Percentiles rank a stretch among this genome's conserved stretches.
phyloP scores from a whole-genome alignment of 192 early-diverging fungal genomes.

The Coemansia sp. region DNA sequence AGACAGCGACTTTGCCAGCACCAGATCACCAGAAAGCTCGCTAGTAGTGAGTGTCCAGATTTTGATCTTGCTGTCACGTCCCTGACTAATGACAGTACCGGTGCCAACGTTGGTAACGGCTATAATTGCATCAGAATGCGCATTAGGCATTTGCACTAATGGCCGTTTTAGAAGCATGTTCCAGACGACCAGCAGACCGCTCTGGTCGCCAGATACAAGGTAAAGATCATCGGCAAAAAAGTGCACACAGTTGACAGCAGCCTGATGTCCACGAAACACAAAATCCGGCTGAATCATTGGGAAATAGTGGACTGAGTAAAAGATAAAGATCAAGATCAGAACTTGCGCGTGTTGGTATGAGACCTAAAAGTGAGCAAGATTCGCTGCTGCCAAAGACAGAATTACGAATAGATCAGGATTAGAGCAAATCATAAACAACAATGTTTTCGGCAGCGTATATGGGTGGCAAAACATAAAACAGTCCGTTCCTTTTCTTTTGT shows the following conservation, averaged over 20 bases:
- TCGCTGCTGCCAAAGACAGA: not conserved
- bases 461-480: slow-evolving; percentile 1
- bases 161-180: slow-evolving; percentile 50
- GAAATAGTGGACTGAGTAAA: not conserved
- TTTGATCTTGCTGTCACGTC: slow-evolving; percentile 46
- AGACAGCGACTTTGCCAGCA: slow-evolving; percentile 8
- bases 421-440: slow-evolving; percentile 1
- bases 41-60: slow-evolving; percentile 31
- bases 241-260: slow-evolving; percentile 47
- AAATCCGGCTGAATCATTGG: slow-evolving; percentile 43
- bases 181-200: slow-evolving; percentile 45
- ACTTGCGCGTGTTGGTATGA: not conserved
- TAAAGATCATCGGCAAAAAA: slow-evolving; percentile 45
- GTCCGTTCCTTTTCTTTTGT: slow-evolving; percentile 4
- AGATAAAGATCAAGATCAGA: not conserved
- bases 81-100: slow-evolving; percentile 40
- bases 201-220: slow-evolving; percentile 48
- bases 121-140: slow-evolving; percentile 34
- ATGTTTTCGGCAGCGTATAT: not conserved
- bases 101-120: slow-evolving; percentile 17
- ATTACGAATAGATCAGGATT: slow-evolving; percentile 11
- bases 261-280: slow-evolving; percentile 49
- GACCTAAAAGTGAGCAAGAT: not conserved
- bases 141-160: slow-evolving; percentile 12
- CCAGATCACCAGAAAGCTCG: slow-evolving; percentile 27